Base-by-base conservation (phyloP, 768 basidiomycete species). In the Calocybe gangraenosa region DNA sequence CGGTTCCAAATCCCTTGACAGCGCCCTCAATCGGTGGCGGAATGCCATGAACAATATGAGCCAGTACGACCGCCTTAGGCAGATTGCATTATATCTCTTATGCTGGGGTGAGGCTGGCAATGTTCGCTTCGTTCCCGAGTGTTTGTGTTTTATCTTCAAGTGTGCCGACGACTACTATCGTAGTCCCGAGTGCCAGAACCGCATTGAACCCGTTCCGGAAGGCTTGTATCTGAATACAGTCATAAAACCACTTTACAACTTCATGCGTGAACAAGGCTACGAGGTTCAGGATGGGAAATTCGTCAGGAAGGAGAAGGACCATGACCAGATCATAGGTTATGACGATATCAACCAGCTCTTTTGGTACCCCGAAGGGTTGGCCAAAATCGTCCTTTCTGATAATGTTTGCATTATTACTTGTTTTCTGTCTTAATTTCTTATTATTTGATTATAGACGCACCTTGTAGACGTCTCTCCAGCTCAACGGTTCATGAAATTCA, bases 161-260 rank as follows among this genome's bases (percentile, higher is more conserved):
- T 99, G 96, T 60, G 96, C 96, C 47, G 96, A 99, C 65, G 96
- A 99, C 69, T 98, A 98, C 64, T 99, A 99, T 66, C 89, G 96
- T 48, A 92, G 90, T 48, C 85, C 95, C 20, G 96, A 98, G 62
- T 99, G 96, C 62, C 96, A 99, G 69, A 95, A 91, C 67, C 74
- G 84, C 53, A 67, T 90, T 20, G 96, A 99, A 35, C 87, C 94
- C 3, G 90, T 97, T 2, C 88, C 89, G 8, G 96, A 98, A 60
- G 95, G 95, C 21, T 69, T 98, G 38, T 99, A 95, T 66, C 80
- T 99, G 42, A 80, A 88, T 47, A 77, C 85, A 1, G 82, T 98
- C 62, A 81, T 98, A 64, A 95, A 96, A 61, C 96, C 96, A 1
- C 68, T 99, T 34, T 99, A 98, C 69, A 77, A 84, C 46, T 97